A percentile compares a stretch with the other conserved stretches of the same genome.
Evolutionary conservation across 306 rosid species (phyloP).

Genomic region (Chamaecrista fasciculata): DNA sequence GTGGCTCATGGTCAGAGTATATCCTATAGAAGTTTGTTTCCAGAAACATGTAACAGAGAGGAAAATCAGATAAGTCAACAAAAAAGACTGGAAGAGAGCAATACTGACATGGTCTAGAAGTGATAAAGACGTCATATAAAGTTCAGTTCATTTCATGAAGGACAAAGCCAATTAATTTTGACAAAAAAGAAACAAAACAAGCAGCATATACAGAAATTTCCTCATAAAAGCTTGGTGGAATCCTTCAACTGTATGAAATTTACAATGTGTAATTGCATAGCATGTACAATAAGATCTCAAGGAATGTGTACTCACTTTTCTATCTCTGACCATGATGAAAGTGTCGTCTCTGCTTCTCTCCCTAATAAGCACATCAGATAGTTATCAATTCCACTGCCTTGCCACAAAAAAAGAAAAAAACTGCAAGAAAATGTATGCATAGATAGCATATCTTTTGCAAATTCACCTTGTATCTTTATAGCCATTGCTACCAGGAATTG

Average conservation of each 20-base stretch:
- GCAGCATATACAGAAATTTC: background rate
- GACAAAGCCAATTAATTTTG: too few relatives aligned
- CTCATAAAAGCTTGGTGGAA: background rate
- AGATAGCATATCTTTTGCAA: constrained; percentile 1
- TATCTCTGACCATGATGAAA: constrained; percentile 42
- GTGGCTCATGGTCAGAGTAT: background rate
- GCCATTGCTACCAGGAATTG: constrained; percentile 54
- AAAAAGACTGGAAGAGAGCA: background rate
- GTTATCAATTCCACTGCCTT: background rate
- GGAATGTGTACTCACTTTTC: constrained; percentile 58
- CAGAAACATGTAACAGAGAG: background rate
- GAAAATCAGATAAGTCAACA: background rate
- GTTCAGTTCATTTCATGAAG: too few relatives aligned
- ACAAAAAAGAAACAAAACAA: background rate
- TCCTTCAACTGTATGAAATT: background rate
- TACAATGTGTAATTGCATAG: constrained; percentile 15
- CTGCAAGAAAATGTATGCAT: background rate
- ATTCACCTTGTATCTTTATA: constrained; percentile 59
- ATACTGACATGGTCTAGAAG: background rate
- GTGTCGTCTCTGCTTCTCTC: constrained; percentile 61
- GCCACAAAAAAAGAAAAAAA: background rate
- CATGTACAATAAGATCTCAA: background rate
- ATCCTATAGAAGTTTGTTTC: background rate
- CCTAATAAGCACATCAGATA: constrained; percentile 37
- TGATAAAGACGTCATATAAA: background rate